These are phyloP conservation scores for Alternaria arborescens DNA, from an alignment of 2,329 filamentous ascomycete genomes.

Conservation along the genomic window DNA sequence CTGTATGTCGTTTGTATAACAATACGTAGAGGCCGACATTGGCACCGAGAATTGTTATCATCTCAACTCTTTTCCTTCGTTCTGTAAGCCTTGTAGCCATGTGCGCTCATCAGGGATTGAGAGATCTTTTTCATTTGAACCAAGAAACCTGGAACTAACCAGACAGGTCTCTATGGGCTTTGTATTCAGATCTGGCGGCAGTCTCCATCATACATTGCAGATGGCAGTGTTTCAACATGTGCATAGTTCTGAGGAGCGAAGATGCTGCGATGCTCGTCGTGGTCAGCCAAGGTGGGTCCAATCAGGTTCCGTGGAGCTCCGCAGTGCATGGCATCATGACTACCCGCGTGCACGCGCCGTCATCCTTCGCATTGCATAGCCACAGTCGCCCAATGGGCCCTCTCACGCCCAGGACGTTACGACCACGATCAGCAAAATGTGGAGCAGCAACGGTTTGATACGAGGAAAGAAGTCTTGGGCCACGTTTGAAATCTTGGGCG, in stretches of 20 bases:
- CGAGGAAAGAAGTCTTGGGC: constrained; percentile 18
- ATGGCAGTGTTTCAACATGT: background rate
- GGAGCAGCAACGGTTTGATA: constrained; percentile 21
- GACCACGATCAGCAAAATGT: constrained; percentile 19
- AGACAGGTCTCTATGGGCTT: no score
- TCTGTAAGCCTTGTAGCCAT: background rate
- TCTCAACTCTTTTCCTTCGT: background rate
- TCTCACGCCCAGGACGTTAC: constrained; percentile 10
- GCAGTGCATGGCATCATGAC: background rate
- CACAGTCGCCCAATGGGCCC: constrained; percentile 6
- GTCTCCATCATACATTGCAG: no score
- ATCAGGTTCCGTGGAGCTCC: background rate
- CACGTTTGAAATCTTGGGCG: constrained; percentile 5
- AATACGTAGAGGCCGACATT: background rate
- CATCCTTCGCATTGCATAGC: constrained; percentile 10
- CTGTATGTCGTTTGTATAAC: background rate
- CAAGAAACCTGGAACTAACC: no score
- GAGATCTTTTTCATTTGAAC: no score
- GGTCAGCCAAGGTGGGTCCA: constrained; percentile 1
- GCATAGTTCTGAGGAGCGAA: background rate
- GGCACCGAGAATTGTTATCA: background rate
- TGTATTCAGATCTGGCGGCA: no score
- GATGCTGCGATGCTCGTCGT: background rate
- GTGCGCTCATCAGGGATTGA: background rate
- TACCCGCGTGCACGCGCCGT: background rate